Base-by-base conservation (phyloP, 2,329 filamentous ascomycete genomes). In the Endoconidiophora laricicola region DNA sequence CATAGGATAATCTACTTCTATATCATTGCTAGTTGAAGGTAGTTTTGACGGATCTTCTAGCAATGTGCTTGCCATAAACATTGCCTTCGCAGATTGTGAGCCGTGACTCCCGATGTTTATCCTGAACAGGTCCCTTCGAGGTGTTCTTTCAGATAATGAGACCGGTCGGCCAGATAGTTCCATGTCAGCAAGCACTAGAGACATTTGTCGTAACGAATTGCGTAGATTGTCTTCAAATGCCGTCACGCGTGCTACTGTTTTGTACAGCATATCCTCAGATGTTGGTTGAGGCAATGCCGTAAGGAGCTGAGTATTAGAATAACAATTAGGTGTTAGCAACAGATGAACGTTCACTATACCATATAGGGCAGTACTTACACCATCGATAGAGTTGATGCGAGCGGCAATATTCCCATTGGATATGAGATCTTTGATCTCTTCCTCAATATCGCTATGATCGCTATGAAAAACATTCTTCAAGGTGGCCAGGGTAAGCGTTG, bases 381-480 rank as follows among this genome's bases (percentile, higher is more conserved):
- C 74, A 57, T 91, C 83, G 53, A 93, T 86, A 0, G 84, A 75
- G 61, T 98, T 87, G 53, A 98, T 81, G 24, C 86, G 76, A 6
- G 86, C 87, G 56, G 87, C 72, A 9, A 98, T 68, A 1, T 72
- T 72, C 6, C 79, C 79, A 10, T 71, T 69, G 47, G 79, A 72
- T 58, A 98, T 95, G 77, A 96, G 83, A 0, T 64, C 62, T 24
- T 83, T 74, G 29, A 96, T 70, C 64, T 98, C 91, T 22, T 71
- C 67, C 58, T 87, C 79, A 44, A 90, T 78, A 3, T 74, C 71
- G 54, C 72, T 66, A 3, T 74, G 74, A 0, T 76, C 68, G 2
- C 71, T 67, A 0, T 78, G 79, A 63, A 98, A 96, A 2, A 85
- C 81, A 36, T 74, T 70, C 6, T 83, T 78, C 69, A 98, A 77